Evolutionary conservation across 768 basidiomycete species (phyloP).

Genomic region (Crassisporium funariophilum): DNA sequence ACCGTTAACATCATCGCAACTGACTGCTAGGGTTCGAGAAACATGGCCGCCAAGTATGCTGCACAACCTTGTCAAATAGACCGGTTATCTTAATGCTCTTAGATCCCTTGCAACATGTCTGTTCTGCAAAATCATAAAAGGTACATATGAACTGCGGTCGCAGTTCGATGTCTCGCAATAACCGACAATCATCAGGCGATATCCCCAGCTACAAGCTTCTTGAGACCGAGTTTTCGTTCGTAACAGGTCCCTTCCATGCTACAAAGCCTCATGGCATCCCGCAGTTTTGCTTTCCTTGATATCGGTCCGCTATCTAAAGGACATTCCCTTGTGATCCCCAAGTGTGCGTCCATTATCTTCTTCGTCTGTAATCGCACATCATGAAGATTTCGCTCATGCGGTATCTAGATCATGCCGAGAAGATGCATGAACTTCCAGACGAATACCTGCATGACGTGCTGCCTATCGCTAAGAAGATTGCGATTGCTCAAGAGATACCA

Average conservation of each 20-base stretch:
- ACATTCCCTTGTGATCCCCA: constrained; percentile 91
- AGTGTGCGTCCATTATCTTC: constrained; percentile 78
- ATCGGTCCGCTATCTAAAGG: constrained; percentile 90
- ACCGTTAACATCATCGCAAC: not conserved
- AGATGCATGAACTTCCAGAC: constrained; percentile 87
- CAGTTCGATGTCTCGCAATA: not conserved
- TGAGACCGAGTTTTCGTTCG: constrained; percentile 73
- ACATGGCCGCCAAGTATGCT: constrained; percentile 42
- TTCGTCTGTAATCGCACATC: too few relatives aligned
- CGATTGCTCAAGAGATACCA: constrained; percentile 66
- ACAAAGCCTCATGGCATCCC: not conserved
- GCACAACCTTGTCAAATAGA: not conserved
- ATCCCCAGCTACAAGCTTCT: constrained; percentile 87
- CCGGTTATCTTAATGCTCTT: constrained; percentile 2
- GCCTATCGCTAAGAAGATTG: constrained; percentile 87
- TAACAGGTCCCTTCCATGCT: constrained; percentile 15
- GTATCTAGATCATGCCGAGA: constrained; percentile 77
- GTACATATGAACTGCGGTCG: constrained; percentile 34
- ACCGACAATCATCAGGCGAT: constrained; percentile 54
- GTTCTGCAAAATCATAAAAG: constrained; percentile 96
- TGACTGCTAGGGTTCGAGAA: not conserved
- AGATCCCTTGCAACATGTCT: constrained; percentile 71
- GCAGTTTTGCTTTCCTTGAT: constrained; percentile 87
- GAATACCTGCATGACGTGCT: constrained; percentile 77
- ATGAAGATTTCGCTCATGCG: too few relatives aligned